phyloP scores from a whole-genome alignment of 1,284 basidiomycete species.

The Apiotrichum akiyoshidainum region DNA sequence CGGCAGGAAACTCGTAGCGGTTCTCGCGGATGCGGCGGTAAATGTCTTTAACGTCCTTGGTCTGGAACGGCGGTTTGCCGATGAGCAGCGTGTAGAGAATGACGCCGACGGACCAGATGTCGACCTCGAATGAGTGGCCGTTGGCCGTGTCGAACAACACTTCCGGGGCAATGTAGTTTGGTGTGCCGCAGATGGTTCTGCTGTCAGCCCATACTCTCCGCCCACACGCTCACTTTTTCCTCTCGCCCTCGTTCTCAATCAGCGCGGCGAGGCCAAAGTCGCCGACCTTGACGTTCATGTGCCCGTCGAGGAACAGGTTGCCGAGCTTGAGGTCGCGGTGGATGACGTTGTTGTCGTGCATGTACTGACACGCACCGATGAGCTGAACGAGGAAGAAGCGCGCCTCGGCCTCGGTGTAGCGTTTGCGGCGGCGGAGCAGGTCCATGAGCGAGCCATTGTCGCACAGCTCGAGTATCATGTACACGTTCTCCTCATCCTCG shows the following conservation, averaged over 20 bases:
- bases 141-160: conserved; percentile 93
- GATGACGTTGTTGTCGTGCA: conserved; percentile 92
- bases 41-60: conserved; percentile 92
- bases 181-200: conserved; percentile 92
- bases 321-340: conserved; percentile 94
- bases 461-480: conserved; percentile 94
- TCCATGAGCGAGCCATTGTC: conserved; percentile 77
- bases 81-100: conserved; percentile 93
- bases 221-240: conserved; percentile 68
- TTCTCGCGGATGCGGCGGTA: conserved; percentile 95
- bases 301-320: conserved; percentile 85
- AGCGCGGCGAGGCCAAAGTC: conserved; percentile 96
- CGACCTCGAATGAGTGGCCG: conserved; percentile 96
- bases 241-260: conserved; percentile 91
- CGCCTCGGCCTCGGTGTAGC: conserved; percentile 88
- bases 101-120: conserved; percentile 96
- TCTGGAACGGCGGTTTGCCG: conserved; percentile 95
- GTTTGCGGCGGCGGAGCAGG: conserved; percentile 79
- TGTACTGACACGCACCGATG: conserved; percentile 91
- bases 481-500: conserved; percentile 92
- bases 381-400: conserved; percentile 92
- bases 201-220: background rate
- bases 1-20: conserved; percentile 84
- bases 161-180: conserved; percentile 98
- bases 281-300: conserved; percentile 95